phyloP scores from a whole-genome alignment of 2,329 filamentous ascomycete species.

The Aspergillus quadrilineatus region DNA sequence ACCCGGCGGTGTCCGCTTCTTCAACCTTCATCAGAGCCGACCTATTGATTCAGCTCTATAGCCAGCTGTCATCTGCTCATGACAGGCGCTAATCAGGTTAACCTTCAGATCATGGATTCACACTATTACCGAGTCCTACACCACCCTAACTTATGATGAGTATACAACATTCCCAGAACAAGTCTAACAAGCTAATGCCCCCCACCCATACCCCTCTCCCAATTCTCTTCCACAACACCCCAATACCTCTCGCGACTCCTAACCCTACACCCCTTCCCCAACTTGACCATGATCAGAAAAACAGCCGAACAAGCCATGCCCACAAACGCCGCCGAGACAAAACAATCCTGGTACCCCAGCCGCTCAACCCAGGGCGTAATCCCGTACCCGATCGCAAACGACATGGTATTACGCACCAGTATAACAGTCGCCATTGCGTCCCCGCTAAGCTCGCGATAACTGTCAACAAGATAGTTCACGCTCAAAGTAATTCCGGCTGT shows the following conservation, averaged over 20 bases:
- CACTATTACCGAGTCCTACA: background rate
- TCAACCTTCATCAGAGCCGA: background rate
- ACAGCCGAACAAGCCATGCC: constrained; percentile 37
- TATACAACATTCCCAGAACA: no score
- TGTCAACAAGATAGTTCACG: constrained; percentile 44
- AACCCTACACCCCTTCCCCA: constrained; percentile 37
- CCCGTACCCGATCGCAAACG: constrained; percentile 48
- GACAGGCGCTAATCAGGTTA: no score
- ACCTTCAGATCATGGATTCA: no score
- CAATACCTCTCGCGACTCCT: constrained; percentile 39
- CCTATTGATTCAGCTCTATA: no score
- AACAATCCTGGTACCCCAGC: constrained; percentile 48
- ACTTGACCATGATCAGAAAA: constrained; percentile 43
- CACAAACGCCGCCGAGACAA: constrained; percentile 42
- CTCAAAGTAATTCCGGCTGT: constrained; percentile 39
- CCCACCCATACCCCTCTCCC: constrained; percentile 31
- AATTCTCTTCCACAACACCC: constrained; percentile 36
- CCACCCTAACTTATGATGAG: background rate
- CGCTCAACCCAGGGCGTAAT: constrained; percentile 50
- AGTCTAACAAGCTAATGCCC: constrained; percentile 20
- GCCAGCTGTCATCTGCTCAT: no score
- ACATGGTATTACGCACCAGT: constrained; percentile 50
- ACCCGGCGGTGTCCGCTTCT: background rate
- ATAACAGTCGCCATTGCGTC: constrained; percentile 46
- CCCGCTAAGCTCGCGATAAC: constrained; percentile 42